Evolutionary conservation across 352 stramenopile genomes (phyloP).

Genomic region (Plasmopara muralis): DNA sequence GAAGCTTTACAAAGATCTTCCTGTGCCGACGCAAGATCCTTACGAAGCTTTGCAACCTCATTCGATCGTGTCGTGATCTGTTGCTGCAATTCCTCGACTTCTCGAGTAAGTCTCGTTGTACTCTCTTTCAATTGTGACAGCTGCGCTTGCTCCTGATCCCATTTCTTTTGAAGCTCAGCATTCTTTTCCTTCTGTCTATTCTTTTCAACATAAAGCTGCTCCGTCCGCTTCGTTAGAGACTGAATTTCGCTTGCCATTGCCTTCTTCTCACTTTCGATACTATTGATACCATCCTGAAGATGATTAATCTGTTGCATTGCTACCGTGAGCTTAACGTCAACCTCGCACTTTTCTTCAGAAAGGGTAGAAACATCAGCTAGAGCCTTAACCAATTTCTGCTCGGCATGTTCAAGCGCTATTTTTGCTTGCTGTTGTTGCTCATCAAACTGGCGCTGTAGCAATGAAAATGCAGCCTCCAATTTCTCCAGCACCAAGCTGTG

Average conservation of each 20-base stretch:
- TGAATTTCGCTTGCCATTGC: conserved; percentile 16
- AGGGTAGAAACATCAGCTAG: conserved; percentile 13
- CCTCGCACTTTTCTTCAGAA: conserved; percentile 14
- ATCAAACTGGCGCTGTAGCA: conserved; percentile 41
- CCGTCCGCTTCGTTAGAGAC: conserved; percentile 8
- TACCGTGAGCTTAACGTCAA: conserved; percentile 11
- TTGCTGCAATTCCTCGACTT: conserved; percentile 18
- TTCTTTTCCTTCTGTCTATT: conserved; percentile 14
- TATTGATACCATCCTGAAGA: conserved; percentile 11
- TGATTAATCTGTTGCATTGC: conserved; percentile 12
- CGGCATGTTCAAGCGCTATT: conserved; percentile 9
- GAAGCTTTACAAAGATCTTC: conserved; percentile 15
- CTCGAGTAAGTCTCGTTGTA: conserved; percentile 13
- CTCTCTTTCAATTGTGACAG: conserved; percentile 14
- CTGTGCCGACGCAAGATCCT: conserved; percentile 16
- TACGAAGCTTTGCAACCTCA: conserved; percentile 14
- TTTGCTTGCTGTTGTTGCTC: conserved; percentile 29
- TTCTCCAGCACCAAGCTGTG: conserved; percentile 16
- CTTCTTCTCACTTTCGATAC: conserved; percentile 20
- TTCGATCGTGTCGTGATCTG: conserved; percentile 9
- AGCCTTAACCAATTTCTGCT: conserved; percentile 17
- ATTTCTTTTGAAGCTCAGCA: conserved; percentile 14
- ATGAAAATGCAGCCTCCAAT: conserved; percentile 24
- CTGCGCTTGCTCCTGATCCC: conserved; percentile 17
- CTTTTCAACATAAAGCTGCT: conserved; percentile 10